phyloP scores from a whole-genome alignment of 768 basidiomycete genomes.

The Lactifluus echinatus region DNA sequence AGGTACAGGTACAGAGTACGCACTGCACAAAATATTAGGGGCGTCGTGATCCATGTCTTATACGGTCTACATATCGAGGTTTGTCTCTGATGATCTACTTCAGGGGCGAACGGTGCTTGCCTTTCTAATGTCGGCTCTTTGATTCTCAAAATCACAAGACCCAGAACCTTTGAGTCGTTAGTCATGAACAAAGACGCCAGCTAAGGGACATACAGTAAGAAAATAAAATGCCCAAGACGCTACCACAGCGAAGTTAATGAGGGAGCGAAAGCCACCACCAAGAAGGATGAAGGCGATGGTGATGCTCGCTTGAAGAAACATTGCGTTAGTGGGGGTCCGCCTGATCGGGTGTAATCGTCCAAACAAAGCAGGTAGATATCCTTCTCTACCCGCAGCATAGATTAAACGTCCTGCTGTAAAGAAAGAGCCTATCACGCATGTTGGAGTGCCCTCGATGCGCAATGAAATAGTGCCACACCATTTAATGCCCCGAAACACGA shows the following conservation, averaged over 20 bases:
- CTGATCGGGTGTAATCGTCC: slow-evolving; percentile 64
- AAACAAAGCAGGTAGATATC: slow-evolving; percentile 80
- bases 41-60: slow-evolving; percentile 85
- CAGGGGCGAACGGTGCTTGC: slow-evolving; percentile 28
- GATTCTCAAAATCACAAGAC: slow-evolving; percentile 76
- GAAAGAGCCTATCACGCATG: slow-evolving; percentile 42
- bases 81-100: not conserved
- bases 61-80: slow-evolving; percentile 58
- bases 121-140: slow-evolving; percentile 87
- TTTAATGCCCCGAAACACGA: slow-evolving; percentile 95
- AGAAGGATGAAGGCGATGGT: slow-evolving; percentile 73
- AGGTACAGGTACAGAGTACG: slow-evolving; percentile 23
- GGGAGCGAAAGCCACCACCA: slow-evolving; percentile 81
- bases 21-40: slow-evolving; percentile 82
- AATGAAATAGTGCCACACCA: slow-evolving; percentile 35
- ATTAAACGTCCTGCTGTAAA: slow-evolving; percentile 80
- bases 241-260: slow-evolving; percentile 86
- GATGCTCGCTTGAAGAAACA: slow-evolving; percentile 65
- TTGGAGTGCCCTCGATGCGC: slow-evolving; percentile 3
- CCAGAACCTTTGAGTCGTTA: slow-evolving; percentile 53
- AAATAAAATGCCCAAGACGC: slow-evolving; percentile 86
- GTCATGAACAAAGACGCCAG: not conserved
- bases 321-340: slow-evolving; percentile 83
- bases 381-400: slow-evolving; percentile 81
- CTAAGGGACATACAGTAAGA: slow-evolving; percentile 49